phyloP scores from a whole-genome alignment of 371 early-diverging fungal species.

The Vittaforma corneae region DNA sequence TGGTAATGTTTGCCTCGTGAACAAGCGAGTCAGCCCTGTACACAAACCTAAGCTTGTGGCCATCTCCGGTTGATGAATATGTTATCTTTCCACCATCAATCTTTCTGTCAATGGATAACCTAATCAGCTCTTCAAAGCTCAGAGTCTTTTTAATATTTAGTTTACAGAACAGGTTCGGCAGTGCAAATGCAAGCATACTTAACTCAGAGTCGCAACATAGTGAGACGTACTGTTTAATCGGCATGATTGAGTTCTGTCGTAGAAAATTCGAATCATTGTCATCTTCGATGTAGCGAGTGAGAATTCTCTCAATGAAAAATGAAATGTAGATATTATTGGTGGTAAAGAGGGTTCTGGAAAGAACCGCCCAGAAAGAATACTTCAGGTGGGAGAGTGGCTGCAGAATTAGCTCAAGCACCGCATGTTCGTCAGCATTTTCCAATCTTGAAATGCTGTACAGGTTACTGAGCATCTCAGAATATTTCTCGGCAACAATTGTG shows the following conservation, averaged over 20 bases:
- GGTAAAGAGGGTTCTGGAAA: conserved; percentile 6
- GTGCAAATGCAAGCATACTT: conserved; percentile 7
- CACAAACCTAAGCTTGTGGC: conserved; percentile 5
- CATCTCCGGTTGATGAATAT: not conserved
- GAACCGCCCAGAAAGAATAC: conserved; percentile 8
- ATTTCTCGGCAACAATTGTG: not conserved
- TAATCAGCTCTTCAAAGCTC: not conserved
- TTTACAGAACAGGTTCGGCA: conserved; percentile 3
- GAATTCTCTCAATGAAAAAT: conserved; percentile 20
- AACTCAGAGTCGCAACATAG: not conserved
- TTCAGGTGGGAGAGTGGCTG: not conserved
- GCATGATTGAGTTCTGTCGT: not conserved
- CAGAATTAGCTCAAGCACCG: conserved; percentile 2
- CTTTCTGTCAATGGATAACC: not conserved
- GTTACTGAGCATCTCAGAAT: conserved; percentile 9
- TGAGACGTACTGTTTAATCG: not conserved
- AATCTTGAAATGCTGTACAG: conserved; percentile 23
- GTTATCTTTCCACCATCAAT: not conserved
- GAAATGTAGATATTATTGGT: conserved; percentile 18
- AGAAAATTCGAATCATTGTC: not conserved
- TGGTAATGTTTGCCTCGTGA: conserved; percentile 6
- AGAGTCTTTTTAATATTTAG: not conserved
- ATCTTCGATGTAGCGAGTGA: not conserved
- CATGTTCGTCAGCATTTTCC: conserved; percentile 4
- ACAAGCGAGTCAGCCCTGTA: conserved; percentile 2